A percentile compares a stretch with the other conserved stretches of the same genome.
Evolutionary conservation across 2,329 filamentous ascomycete genomes (phyloP).

Genomic region (Elsinoe perseae): DNA sequence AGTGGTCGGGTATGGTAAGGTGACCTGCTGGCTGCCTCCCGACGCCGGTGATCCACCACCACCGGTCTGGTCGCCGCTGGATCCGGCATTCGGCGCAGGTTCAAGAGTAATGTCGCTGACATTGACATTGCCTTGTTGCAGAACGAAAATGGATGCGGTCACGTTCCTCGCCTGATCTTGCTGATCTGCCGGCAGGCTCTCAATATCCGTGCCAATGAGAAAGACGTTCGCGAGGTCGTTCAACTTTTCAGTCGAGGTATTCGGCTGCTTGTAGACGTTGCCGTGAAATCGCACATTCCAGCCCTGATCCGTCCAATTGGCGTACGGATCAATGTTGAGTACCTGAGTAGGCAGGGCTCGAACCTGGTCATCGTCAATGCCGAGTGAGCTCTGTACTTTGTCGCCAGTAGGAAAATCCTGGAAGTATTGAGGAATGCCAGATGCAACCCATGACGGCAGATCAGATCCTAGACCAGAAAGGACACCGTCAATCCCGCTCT

Average conservation of each 20-base stretch:
- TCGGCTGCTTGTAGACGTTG: slow-evolving; percentile 73
- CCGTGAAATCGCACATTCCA: slow-evolving; percentile 73
- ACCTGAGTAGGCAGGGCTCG: slow-evolving; percentile 60
- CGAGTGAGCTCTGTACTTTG: slow-evolving; percentile 54
- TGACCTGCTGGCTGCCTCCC: slow-evolving; percentile 56
- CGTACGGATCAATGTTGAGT: slow-evolving; percentile 58
- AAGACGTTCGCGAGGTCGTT: slow-evolving; percentile 64
- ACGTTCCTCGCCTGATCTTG: slow-evolving; percentile 64
- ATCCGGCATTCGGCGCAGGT: slow-evolving; percentile 50
- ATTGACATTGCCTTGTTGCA: slow-evolving; percentile 59
- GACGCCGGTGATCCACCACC: slow-evolving; percentile 45
- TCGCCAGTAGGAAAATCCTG: slow-evolving; percentile 53
- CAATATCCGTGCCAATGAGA: slow-evolving; percentile 56
- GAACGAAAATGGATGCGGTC: slow-evolving; percentile 64
- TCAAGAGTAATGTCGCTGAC: slow-evolving; percentile 55
- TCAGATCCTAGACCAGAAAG: slow-evolving; percentile 46
- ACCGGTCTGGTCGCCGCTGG: slow-evolving; percentile 41
- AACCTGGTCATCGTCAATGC: slow-evolving; percentile 51
- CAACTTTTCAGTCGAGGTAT: slow-evolving; percentile 56
- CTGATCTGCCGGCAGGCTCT: slow-evolving; percentile 50
- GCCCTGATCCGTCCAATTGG: slow-evolving; percentile 69
- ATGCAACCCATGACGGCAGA: slow-evolving; percentile 53
- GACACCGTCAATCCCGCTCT: slow-evolving; percentile 34
- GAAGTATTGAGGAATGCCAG: slow-evolving; percentile 59
- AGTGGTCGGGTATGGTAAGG: slow-evolving; percentile 59